A percentile compares a stretch with the other conserved stretches of the same genome.
phyloP scores from a whole-genome alignment of 2,329 filamentous ascomycete species.

The Capronia americana region DNA sequence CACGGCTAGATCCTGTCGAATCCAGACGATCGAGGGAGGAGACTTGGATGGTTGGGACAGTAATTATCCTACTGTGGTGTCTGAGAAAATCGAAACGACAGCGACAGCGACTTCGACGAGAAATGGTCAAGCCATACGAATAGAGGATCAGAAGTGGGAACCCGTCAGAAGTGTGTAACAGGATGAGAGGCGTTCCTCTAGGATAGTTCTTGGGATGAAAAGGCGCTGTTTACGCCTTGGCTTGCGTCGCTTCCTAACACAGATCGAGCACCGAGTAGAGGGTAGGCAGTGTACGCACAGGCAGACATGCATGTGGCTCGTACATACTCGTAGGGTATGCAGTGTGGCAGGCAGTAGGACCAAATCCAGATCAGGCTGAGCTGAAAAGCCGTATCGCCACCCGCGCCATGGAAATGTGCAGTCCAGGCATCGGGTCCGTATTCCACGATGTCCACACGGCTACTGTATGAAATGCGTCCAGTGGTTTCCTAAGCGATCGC shows the following conservation, averaged over 20 bases:
- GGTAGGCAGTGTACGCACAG: neutral
- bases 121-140: neutral
- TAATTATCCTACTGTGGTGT: too few relatives aligned
- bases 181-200: neutral
- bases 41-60: neutral
- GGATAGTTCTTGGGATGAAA: neutral
- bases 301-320: neutral
- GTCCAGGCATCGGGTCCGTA: too few relatives aligned
- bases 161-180: neutral
- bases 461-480: neutral
- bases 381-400: conserved; percentile 10
- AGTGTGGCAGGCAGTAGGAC: too few relatives aligned
- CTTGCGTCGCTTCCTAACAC: neutral
- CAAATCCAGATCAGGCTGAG: conserved; percentile 12
- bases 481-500: neutral
- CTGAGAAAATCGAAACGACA: neutral
- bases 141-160: too few relatives aligned
- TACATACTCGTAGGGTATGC: too few relatives aligned
- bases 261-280: neutral
- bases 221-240: neutral
- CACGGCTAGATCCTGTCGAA: neutral
- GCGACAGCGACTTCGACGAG: neutral
- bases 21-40: neutral
- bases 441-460: too few relatives aligned
- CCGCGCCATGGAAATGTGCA: neutral